Evolutionary conservation across 352 stramenopile species (phyloP).

Genomic region (Pythium brassicae): DNA sequence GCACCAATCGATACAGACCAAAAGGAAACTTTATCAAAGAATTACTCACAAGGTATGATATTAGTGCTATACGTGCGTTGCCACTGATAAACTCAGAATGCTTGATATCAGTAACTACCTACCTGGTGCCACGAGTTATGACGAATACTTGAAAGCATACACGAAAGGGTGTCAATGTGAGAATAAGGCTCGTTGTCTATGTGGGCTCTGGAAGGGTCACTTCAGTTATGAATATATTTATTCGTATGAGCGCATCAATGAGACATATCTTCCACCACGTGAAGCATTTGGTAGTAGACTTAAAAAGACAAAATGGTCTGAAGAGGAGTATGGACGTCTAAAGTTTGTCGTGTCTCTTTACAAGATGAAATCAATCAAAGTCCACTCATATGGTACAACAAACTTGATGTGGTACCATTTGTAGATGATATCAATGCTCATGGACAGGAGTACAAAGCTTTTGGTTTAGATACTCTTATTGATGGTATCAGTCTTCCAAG

Average conservation of each 20-base stretch:
- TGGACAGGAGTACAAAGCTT: background rate
- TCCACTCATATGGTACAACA: background rate
- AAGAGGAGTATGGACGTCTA: background rate
- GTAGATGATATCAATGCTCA: background rate
- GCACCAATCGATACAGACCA: too few relatives aligned
- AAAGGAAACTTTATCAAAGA: too few relatives aligned
- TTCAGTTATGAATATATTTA: background rate
- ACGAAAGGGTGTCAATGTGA: background rate
- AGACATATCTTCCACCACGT: too few relatives aligned
- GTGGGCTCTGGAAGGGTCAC: background rate
- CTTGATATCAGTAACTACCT: background rate
- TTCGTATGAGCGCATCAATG: background rate
- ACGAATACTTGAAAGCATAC: background rate
- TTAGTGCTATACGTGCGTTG: too few relatives aligned
- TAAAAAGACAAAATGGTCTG: background rate
- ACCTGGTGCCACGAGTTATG: too few relatives aligned
- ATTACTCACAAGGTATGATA: too few relatives aligned
- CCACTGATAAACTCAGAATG: background rate
- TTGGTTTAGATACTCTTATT: background rate
- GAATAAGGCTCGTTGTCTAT: background rate
- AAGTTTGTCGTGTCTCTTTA: background rate
- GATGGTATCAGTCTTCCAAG: too few relatives aligned
- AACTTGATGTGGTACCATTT: background rate
- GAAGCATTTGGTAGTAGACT: background rate
- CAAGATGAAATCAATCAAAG: background rate